Percentiles rank a stretch among this genome's conserved stretches.
These are phyloP conservation scores for Xylaria sp. DNA, from an alignment of 2,329 filamentous ascomycete species.

Conservation along the genomic window DNA sequence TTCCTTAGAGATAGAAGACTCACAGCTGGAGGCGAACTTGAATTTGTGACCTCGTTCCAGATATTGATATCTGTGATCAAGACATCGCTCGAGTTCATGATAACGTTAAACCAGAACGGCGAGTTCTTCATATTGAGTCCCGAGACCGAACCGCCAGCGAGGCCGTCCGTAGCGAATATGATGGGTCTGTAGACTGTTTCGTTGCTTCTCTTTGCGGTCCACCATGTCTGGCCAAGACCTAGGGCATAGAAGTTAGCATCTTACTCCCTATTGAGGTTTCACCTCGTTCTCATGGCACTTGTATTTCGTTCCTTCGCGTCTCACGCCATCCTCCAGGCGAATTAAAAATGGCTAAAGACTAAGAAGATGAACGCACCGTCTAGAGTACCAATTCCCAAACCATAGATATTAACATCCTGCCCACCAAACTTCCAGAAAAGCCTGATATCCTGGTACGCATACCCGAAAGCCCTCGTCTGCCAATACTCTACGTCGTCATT, in stretches of 20 bases:
- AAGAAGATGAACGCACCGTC: constrained; percentile 49
- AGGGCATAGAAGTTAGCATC: not conserved
- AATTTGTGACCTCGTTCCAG: constrained; percentile 37
- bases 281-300: not conserved
- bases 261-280: not conserved
- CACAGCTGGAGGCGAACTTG: constrained; percentile 52
- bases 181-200: constrained; percentile 69
- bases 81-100: constrained; percentile 70
- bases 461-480: constrained; percentile 70
- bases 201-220: constrained; percentile 68
- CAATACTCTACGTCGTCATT: constrained; percentile 74
- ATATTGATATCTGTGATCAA: constrained; percentile 72
- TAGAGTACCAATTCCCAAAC: constrained; percentile 45
- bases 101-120: constrained; percentile 67
- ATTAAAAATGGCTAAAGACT: not conserved
- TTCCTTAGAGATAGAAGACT: constrained; percentile 55
- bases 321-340: not conserved
- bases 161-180: constrained; percentile 68
- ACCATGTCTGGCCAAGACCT: constrained; percentile 70
- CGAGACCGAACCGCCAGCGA: constrained; percentile 66
- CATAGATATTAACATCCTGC: constrained; percentile 73
- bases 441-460: constrained; percentile 72
- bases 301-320: not conserved
- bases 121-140: constrained; percentile 69
- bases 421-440: constrained; percentile 76